phyloP scores from a whole-genome alignment of 768 basidiomycete genomes.

The Collybia nuda region DNA sequence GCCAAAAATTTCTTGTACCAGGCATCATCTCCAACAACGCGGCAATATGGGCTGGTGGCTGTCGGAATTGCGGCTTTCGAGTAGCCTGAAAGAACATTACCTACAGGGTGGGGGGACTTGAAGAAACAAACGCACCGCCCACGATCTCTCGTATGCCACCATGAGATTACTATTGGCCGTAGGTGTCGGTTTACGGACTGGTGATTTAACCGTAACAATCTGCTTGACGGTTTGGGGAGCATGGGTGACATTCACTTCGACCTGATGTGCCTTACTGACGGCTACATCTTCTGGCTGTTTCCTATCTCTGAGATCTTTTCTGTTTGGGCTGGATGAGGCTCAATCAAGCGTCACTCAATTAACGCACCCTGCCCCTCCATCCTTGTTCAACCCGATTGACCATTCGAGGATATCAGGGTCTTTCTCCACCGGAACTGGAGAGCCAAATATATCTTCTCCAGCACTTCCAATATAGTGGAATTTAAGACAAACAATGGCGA shows the following conservation, averaged over 20 bases:
- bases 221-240: not conserved
- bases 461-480: conserved; percentile 42
- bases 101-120: no score
- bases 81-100: not conserved
- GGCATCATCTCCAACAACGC: not conserved
- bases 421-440: conserved; percentile 45
- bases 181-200: no score
- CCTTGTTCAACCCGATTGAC: conserved; percentile 52
- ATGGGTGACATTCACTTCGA: not conserved
- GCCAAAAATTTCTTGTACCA: not conserved
- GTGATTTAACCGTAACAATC: no score
- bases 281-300: conserved; percentile 44
- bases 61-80: not conserved
- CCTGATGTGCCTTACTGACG: conserved; percentile 6
- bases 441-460: conserved; percentile 48
- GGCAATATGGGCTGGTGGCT: not conserved
- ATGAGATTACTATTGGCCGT: no score
- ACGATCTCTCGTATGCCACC: no score
- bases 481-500: conserved; percentile 55
- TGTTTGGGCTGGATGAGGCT: not conserved
- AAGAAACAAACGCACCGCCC: no score
- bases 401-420: conserved; percentile 45
- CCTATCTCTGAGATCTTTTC: conserved; percentile 31
- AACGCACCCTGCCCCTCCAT: conserved; percentile 64
- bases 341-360: not conserved